Percentiles rank a stretch among this genome's conserved stretches.
These are phyloP conservation scores for Auricularia heimuer DNA, from an alignment of 768 basidiomycete species.

Conservation along the genomic window DNA sequence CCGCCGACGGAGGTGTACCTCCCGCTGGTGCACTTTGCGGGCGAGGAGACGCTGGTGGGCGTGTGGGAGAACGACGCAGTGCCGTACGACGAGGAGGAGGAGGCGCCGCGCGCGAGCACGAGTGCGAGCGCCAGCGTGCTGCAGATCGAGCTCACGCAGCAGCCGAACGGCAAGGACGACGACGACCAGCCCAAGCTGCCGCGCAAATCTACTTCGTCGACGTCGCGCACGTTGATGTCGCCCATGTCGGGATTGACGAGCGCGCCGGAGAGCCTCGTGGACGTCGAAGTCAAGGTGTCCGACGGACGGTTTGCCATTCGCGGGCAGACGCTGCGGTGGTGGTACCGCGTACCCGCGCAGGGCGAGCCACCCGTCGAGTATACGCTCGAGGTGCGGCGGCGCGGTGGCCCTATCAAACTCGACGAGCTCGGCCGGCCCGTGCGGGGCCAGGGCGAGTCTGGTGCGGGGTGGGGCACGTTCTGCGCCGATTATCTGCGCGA, in stretches of 20 bases:
- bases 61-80: slow-evolving; percentile 7
- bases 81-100: slow-evolving; percentile 8
- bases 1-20: slow-evolving; percentile 84
- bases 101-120: slow-evolving; percentile 7
- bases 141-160: not conserved
- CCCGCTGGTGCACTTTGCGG: slow-evolving; percentile 82
- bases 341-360: slow-evolving; percentile 27
- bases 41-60: slow-evolving; percentile 23
- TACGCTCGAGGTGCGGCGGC: slow-evolving; percentile 32
- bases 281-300: slow-evolving; percentile 34
- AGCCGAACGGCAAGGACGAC: not conserved
- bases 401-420: slow-evolving; percentile 29
- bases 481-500: not conserved
- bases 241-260: not conserved
- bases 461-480: not conserved
- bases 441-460: not conserved
- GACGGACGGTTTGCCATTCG: slow-evolving; percentile 38
- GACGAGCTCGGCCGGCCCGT: not conserved
- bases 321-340: slow-evolving; percentile 45
- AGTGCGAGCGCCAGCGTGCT: slow-evolving; percentile 8
- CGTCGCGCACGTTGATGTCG: not conserved
- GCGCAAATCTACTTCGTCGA: not conserved
- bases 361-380: slow-evolving; percentile 21
- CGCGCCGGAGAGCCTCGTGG: slow-evolving; percentile 11
- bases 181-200: not conserved